Percentiles rank a stretch among this genome's conserved stretches.
Evolutionary conservation across 2,329 filamentous ascomycete genomes (phyloP).

Genomic region (Pyrenophora graminea): DNA sequence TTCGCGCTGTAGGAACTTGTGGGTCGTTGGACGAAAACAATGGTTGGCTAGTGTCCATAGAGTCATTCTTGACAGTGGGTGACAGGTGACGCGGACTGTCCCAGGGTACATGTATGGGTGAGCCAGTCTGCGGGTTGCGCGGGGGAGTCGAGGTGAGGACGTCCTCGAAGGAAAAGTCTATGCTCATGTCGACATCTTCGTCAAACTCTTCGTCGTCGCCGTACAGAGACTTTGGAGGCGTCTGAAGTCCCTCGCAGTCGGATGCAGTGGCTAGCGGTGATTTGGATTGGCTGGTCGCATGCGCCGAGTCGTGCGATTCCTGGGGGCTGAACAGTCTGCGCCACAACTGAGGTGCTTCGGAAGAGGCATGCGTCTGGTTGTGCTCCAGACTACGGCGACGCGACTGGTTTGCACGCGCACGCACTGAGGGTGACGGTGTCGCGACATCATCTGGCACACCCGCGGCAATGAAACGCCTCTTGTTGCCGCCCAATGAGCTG

Average conservation of each 20-base stretch:
- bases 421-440: slow-evolving; percentile 17
- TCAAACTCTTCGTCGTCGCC: neutral
- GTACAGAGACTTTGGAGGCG: neutral
- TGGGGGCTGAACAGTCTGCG: neutral
- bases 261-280: neutral
- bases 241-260: neutral
- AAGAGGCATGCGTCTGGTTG: neutral
- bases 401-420: slow-evolving; percentile 11
- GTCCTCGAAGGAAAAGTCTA: slow-evolving; percentile 26
- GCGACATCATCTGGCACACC: slow-evolving; percentile 19
- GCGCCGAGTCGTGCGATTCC: neutral
- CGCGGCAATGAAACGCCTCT: slow-evolving; percentile 38
- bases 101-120: slow-evolving; percentile 8
- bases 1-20: neutral
- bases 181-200: slow-evolving; percentile 11
- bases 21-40: neutral
- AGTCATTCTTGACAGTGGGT: neutral
- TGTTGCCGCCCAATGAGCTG: slow-evolving; percentile 29
- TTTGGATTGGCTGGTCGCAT: neutral
- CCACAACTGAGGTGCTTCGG: neutral
- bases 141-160: slow-evolving; percentile 19
- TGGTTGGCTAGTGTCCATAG: neutral
- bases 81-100: slow-evolving; percentile 1
- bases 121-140: slow-evolving; percentile 14
- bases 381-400: slow-evolving; percentile 7